Evolutionary conservation across 768 basidiomycete species (phyloP).

Genomic region (Lanmaoa pseudosensibilis): DNA sequence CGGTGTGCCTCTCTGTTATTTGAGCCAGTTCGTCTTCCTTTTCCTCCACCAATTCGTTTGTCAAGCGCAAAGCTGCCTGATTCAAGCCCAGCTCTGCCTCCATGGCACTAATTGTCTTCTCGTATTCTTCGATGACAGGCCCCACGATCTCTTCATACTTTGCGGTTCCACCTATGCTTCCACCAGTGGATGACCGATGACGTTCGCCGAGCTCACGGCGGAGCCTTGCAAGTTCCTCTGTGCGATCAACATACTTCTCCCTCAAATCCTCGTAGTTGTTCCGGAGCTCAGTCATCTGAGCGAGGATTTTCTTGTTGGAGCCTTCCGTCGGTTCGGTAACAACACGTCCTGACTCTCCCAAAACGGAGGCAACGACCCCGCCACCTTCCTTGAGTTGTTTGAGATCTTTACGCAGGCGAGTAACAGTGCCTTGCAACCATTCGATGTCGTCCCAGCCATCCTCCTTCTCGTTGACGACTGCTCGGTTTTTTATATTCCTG

Average conservation of each 20-base stretch:
- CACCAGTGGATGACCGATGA: conserved; percentile 57
- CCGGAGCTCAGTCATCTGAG: conserved; percentile 81
- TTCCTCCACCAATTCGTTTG: conserved; percentile 91
- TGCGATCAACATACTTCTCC: conserved; percentile 83
- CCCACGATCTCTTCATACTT: conserved; percentile 93
- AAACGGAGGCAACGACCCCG: conserved; percentile 20
- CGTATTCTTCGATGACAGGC: conserved; percentile 98
- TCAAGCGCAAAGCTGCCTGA: conserved; percentile 81
- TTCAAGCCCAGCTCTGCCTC: conserved; percentile 90
- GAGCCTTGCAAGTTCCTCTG: conserved; percentile 80
- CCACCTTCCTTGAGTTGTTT: conserved; percentile 76
- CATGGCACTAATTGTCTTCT: conserved; percentile 93
- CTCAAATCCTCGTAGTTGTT: conserved; percentile 83
- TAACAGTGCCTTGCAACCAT: conserved; percentile 87
- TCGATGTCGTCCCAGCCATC: conserved; percentile 99
- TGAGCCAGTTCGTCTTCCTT: conserved; percentile 77
- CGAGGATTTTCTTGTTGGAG: conserved; percentile 72
- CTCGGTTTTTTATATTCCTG: conserved; percentile 94
- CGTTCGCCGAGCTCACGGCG: conserved; percentile 77
- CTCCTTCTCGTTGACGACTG: conserved; percentile 89
- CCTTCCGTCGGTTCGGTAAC: conserved; percentile 48
- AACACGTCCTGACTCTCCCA: conserved; percentile 31
- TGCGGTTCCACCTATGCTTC: conserved; percentile 64
- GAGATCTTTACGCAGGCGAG: conserved; percentile 83
- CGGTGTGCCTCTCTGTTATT: conserved; percentile 66